Evolutionary conservation across 768 basidiomycete genomes (phyloP).

Genomic region (Serpula lacrymans): DNA sequence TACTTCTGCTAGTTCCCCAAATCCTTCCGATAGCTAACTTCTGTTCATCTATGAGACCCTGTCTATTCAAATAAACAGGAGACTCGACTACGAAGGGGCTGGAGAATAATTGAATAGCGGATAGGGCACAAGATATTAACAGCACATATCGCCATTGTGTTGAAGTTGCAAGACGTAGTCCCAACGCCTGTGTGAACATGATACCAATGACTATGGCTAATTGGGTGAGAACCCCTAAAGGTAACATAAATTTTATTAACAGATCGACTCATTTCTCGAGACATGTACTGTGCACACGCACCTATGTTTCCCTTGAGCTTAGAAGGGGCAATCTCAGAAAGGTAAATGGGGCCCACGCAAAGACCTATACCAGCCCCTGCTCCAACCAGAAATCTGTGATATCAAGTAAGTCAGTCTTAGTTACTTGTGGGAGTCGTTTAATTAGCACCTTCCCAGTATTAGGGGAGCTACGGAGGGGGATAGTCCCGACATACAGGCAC

Average conservation of each 20-base stretch:
- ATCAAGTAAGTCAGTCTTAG: conserved; percentile 2
- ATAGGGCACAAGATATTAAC: conserved; percentile 54
- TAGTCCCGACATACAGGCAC: conserved; percentile 65
- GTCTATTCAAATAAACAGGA: conserved; percentile 59
- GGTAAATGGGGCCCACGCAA: conserved; percentile 78
- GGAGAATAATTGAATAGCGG: conserved; percentile 52
- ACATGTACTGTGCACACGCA: conserved; percentile 23
- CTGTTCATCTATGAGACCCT: conserved; percentile 47
- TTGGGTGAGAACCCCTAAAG: conserved; percentile 73
- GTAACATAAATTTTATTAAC: not conserved
- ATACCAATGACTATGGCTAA: conserved; percentile 83
- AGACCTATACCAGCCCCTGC: conserved; percentile 68
- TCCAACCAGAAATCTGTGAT: conserved; percentile 59
- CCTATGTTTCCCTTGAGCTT: conserved; percentile 75
- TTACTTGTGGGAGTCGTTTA: conserved; percentile 1
- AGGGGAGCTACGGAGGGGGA: conserved; percentile 54
- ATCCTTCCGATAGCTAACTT: conserved; percentile 43
- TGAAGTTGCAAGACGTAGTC: conserved; percentile 67
- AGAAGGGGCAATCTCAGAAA: conserved; percentile 81
- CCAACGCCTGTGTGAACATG: conserved; percentile 79
- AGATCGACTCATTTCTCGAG: not conserved
- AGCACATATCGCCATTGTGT: conserved; percentile 69
- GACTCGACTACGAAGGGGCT: conserved; percentile 63
- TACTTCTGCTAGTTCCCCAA: conserved; percentile 43
- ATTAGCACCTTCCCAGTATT: conserved; percentile 56